Conservation (phyloP, 257 asterid genomes). For the Nicotiana otophora region DNA sequence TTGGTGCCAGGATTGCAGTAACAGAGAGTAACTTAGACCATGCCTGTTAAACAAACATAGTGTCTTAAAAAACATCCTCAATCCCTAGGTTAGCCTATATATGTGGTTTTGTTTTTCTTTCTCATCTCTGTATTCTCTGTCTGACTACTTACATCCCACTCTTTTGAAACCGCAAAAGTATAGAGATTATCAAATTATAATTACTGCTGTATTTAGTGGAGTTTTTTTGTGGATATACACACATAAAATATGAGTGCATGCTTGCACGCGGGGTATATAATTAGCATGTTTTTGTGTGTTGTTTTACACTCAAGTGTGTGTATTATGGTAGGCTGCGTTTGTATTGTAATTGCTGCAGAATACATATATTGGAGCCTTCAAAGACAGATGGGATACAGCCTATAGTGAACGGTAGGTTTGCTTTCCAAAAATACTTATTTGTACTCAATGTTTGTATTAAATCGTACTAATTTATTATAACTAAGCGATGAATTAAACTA, state of each 20-base stretch:
- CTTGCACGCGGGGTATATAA: slow-evolving; percentile 31
- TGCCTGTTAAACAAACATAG: background rate
- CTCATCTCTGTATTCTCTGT: slow-evolving; percentile 5
- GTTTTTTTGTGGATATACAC: slow-evolving; percentile 8
- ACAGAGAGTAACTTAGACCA: slow-evolving; percentile 13
- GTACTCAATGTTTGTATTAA: too few species aligned
- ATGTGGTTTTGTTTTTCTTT: background rate
- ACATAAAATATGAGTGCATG: slow-evolving; percentile 26
- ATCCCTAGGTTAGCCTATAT: slow-evolving; percentile 36
- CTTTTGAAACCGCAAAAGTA: background rate
- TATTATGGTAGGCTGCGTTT: background rate
- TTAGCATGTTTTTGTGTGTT: slow-evolving; percentile 29
- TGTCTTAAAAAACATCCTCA: background rate
- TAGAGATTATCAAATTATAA: slow-evolving; percentile 25
- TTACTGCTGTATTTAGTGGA: slow-evolving; percentile 9
- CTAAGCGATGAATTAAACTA: too few species aligned
- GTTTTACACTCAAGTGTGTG: background rate
- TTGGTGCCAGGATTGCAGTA: slow-evolving; percentile 16
- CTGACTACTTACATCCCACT: slow-evolving; percentile 14
- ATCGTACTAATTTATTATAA: too few species aligned
- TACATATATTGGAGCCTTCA: background rate
- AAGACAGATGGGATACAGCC: background rate
- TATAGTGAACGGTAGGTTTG: background rate
- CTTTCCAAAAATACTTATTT: too few species aligned
- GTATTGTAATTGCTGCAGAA: background rate